Conservation (phyloP, 2,329 filamentous ascomycete genomes). For the Sporothrix phasma region DNA sequence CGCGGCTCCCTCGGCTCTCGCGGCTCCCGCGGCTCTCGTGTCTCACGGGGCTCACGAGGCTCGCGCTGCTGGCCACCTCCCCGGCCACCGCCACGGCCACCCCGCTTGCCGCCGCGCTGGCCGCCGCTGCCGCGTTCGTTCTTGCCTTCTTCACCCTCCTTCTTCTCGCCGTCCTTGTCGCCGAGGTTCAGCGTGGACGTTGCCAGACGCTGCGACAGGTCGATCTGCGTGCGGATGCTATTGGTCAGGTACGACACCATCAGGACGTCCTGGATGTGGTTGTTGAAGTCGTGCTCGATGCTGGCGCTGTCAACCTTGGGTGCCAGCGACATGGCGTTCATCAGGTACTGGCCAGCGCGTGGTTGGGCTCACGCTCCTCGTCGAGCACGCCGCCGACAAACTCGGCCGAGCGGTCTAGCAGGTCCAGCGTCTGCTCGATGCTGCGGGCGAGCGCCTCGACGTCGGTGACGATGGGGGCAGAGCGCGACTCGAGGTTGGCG, state of each 20-base stretch:
- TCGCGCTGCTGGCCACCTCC: conserved; percentile 41
- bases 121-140: conserved; percentile 34
- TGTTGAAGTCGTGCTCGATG: conserved; percentile 98
- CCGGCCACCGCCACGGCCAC: conserved; percentile 32
- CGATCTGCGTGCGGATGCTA: conserved; percentile 97
- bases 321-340: conserved; percentile 84
- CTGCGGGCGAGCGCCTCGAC: conserved; percentile 81
- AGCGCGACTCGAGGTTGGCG: conserved; percentile 66
- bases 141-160: conserved; percentile 32
- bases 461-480: conserved; percentile 68
- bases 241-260: conserved; percentile 98
- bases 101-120: conserved; percentile 34
- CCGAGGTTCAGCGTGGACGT: conserved; percentile 52
- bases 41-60: conserved; percentile 34
- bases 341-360: conserved; percentile 84
- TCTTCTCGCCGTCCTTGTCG: conserved; percentile 37
- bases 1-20: conserved; percentile 29
- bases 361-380: conserved; percentile 82
- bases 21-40: conserved; percentile 37
- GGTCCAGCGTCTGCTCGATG: conserved; percentile 75
- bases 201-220: conserved; percentile 88
- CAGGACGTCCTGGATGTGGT: conserved; percentile 97
- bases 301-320: conserved; percentile 87
- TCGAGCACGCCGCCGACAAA: conserved; percentile 92
- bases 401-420: conserved; percentile 82